Evolutionary conservation across 345 rosid genomes (phyloP).

Genomic region (Ailanthus altissimus): DNA sequence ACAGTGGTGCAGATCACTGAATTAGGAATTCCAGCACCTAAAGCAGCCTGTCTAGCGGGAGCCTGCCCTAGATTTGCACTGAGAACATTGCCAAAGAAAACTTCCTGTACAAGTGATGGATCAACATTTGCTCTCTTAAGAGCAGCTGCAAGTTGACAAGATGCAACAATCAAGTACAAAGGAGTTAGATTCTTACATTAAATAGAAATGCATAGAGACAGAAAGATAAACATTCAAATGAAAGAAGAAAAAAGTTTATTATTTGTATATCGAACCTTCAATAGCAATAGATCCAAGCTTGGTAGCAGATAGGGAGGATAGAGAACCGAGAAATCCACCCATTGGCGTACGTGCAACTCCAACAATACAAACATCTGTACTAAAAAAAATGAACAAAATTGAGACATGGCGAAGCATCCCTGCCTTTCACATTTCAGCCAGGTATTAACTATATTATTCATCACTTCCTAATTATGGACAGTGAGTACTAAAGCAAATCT

Average conservation of each 20-base stretch:
- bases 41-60: constrained; percentile 98
- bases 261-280: constrained; percentile 46
- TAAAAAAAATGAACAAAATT: constrained; percentile 20
- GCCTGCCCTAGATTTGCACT: constrained; percentile 98
- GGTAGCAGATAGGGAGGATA: constrained; percentile 83
- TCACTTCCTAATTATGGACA: neutral
- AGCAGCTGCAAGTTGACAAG: constrained; percentile 61
- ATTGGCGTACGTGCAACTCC: constrained; percentile 98
- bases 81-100: constrained; percentile 90
- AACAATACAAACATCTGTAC: constrained; percentile 88
- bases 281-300: constrained; percentile 93
- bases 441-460: neutral
- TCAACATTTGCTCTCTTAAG: constrained; percentile 84
- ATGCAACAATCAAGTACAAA: constrained; percentile 3
- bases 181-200: neutral
- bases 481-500: neutral
- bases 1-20: constrained; percentile 86
- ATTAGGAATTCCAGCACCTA: constrained; percentile 92
- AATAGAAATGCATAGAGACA: constrained; percentile 9
- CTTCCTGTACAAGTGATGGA: constrained; percentile 91
- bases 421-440: neutral
- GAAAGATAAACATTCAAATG: neutral
- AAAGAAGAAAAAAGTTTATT: neutral
- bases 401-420: neutral
- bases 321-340: constrained; percentile 91